A percentile compares a stretch with the other conserved stretches of the same genome.
These are phyloP conservation scores for Colletotrichum destructivum DNA, from an alignment of 2,329 filamentous ascomycete species.

Conservation along the genomic window DNA sequence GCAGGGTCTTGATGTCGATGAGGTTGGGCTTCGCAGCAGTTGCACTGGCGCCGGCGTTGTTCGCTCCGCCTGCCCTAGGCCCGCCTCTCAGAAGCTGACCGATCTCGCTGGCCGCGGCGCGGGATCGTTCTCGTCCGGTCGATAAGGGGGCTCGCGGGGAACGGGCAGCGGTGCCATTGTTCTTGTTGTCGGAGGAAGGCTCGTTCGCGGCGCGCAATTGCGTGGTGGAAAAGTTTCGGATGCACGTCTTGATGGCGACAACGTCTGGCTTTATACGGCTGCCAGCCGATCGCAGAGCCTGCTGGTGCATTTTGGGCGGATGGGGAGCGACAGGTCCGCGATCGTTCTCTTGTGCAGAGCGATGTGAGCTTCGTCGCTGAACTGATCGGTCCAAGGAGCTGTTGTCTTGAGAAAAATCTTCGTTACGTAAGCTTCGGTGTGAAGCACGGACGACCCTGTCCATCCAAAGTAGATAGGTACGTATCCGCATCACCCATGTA, in stretches of 20 bases:
- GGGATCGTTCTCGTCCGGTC: conserved; percentile 50
- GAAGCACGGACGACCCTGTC: not conserved
- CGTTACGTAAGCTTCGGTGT: conserved; percentile 34
- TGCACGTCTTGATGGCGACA: conserved; percentile 51
- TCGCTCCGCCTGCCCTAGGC: not conserved
- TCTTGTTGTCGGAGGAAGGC: conserved; percentile 32
- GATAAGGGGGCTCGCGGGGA: conserved; percentile 39
- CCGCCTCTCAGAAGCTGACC: conserved; percentile 48
- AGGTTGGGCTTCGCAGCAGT: conserved; percentile 50
- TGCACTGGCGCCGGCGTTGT: conserved; percentile 13
- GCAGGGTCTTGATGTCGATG: conserved; percentile 58
- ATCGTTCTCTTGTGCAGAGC: conserved; percentile 21
- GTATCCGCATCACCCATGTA: too few relatives aligned
- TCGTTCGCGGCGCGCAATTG: conserved; percentile 52
- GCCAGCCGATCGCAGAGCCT: conserved; percentile 56
- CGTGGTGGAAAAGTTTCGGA: conserved; percentile 58
- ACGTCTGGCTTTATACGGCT: conserved; percentile 52
- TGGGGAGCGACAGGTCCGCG: conserved; percentile 12
- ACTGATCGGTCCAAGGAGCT: conserved; percentile 19
- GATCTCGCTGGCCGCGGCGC: conserved; percentile 54
- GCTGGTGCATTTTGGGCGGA: conserved; percentile 53
- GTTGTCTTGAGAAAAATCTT: conserved; percentile 32
- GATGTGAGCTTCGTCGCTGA: conserved; percentile 5
- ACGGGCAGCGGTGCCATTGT: conserved; percentile 23
- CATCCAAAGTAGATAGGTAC: not conserved